Conservation (phyloP, 345 rosid genomes). For the Murraya koenigii region DNA sequence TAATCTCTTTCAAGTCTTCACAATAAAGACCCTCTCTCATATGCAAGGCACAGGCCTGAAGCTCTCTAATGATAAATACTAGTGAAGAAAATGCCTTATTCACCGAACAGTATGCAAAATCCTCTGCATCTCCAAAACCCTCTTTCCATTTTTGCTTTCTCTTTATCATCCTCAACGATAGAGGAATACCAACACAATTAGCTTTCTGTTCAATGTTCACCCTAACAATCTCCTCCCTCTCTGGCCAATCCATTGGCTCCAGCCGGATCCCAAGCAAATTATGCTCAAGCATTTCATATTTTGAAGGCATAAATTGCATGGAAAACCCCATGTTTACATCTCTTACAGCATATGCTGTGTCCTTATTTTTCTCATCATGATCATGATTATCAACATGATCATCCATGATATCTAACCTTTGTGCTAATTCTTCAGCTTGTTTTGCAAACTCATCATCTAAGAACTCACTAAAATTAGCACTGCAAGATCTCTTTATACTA, state of each 20-base stretch:
- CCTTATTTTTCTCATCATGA: neutral
- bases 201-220: slow-evolving; percentile 50
- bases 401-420: slow-evolving; percentile 1
- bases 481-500: slow-evolving; percentile 16
- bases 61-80: slow-evolving; percentile 65
- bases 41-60: slow-evolving; percentile 52
- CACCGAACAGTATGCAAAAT: slow-evolving; percentile 46
- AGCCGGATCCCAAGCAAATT: slow-evolving; percentile 36
- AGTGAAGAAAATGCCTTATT: slow-evolving; percentile 70
- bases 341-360: slow-evolving; percentile 11
- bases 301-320: slow-evolving; percentile 25
- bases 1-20: slow-evolving; percentile 42
- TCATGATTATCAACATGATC: neutral
- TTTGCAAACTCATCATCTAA: slow-evolving; percentile 16
- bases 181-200: slow-evolving; percentile 54
- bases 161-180: slow-evolving; percentile 61
- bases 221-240: slow-evolving; percentile 32
- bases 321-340: slow-evolving; percentile 6
- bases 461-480: slow-evolving; percentile 18
- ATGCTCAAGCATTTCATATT: slow-evolving; percentile 35
- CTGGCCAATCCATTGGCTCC: slow-evolving; percentile 47
- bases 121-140: slow-evolving; percentile 43
- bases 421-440: slow-evolving; percentile 10
- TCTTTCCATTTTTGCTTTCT: slow-evolving; percentile 50
- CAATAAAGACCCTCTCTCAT: slow-evolving; percentile 30